Evolutionary conservation across 1,284 basidiomycete genomes (phyloP).

Genomic region (Naganishia sp.): DNA sequence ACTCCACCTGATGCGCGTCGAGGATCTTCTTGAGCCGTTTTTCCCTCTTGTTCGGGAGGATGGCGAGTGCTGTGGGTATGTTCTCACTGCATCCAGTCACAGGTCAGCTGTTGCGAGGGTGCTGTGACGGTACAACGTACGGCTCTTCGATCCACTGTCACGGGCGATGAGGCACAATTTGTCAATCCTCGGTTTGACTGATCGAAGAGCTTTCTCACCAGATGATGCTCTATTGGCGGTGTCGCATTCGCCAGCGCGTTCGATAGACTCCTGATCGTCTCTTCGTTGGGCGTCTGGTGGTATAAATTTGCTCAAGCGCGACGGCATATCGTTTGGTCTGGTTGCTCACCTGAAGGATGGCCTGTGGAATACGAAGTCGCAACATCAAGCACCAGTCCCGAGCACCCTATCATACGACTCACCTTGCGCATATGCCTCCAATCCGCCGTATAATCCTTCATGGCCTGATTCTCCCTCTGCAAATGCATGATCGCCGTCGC

Average conservation of each 20-base stretch:
- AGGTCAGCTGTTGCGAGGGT: background rate
- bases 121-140: conserved; percentile 38
- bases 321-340: too few relatives aligned
- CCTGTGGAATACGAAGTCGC: background rate
- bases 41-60: conserved; percentile 57
- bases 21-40: conserved; percentile 54
- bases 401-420: conserved; percentile 11
- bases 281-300: conserved; percentile 46
- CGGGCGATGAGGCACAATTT: background rate
- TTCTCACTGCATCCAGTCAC: conserved; percentile 44
- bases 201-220: conserved; percentile 34
- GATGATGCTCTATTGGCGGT: conserved; percentile 48
- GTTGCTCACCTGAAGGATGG: conserved; percentile 24
- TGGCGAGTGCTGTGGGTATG: conserved; percentile 55
- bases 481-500: conserved; percentile 53
- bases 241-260: conserved; percentile 41
- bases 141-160: conserved; percentile 57
- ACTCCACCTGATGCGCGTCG: conserved; percentile 46
- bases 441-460: conserved; percentile 46
- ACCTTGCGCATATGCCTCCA: conserved; percentile 53
- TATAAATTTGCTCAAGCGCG: conserved; percentile 10
- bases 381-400: background rate
- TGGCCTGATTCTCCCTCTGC: conserved; percentile 42
- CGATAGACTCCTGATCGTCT: conserved; percentile 43
- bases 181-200: background rate